These are phyloP conservation scores for Stephanocyclus meneghinianus DNA, from an alignment of 352 stramenopile genomes.

Conservation along the genomic window DNA sequence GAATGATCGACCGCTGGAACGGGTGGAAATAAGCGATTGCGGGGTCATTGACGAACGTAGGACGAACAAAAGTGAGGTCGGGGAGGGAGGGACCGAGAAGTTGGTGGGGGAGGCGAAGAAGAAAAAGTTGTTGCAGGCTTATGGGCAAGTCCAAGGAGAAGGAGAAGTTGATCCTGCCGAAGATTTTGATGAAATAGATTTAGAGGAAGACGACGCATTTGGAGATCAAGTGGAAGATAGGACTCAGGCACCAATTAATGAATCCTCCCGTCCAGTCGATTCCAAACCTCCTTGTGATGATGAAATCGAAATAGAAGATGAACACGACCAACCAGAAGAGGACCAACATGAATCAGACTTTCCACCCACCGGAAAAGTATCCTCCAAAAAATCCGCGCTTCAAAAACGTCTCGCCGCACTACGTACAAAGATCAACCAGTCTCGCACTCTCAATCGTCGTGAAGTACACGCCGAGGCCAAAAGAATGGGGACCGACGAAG, in stretches of 20 bases:
- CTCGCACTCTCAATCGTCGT: conserved; percentile 72
- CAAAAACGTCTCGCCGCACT: conserved; percentile 68
- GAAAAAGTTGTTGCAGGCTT: conserved; percentile 42
- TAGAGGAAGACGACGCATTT: conserved; percentile 50
- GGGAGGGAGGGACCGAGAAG: conserved; percentile 19
- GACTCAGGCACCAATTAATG: conserved; percentile 7
- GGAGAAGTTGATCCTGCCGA: conserved; percentile 7
- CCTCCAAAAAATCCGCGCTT: conserved; percentile 63
- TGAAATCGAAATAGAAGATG: conserved; percentile 42
- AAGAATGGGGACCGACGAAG: conserved; percentile 68
- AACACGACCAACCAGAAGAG: conserved; percentile 31
- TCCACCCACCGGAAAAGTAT: conserved; percentile 15
- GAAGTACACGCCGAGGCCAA: conserved; percentile 74
- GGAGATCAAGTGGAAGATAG: neutral
- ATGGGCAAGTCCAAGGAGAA: conserved; percentile 15
- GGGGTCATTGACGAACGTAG: conserved; percentile 48
- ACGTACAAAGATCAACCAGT: conserved; percentile 83
- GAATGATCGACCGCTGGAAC: conserved; percentile 54
- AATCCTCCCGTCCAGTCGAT: neutral
- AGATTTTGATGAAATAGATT: conserved; percentile 69
- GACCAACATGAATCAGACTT: conserved; percentile 32
- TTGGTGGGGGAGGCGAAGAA: conserved; percentile 46
- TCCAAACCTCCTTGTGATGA: conserved; percentile 32
- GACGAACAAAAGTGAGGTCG: neutral
- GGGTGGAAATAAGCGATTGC: conserved; percentile 64